Evolutionary conservation across 441 rosid species (phyloP).

Genomic region (Bruguiera hainesii): DNA sequence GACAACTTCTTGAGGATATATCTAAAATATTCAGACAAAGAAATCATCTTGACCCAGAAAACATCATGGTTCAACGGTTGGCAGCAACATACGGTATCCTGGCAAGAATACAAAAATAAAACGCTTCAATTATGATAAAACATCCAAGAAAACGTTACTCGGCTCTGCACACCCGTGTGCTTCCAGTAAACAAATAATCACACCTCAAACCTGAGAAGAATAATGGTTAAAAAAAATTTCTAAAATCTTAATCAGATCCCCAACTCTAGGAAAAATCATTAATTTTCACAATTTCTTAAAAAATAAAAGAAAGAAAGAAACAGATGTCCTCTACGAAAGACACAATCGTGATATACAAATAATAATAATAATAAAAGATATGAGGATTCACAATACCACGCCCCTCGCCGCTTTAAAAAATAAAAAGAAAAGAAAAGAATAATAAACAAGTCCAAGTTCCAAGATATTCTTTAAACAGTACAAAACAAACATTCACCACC

Average conservation of each 20-base stretch:
- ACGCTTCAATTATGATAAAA: slow-evolving; percentile 1
- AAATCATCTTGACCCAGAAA: not conserved
- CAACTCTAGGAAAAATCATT: not conserved
- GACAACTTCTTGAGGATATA: not conserved
- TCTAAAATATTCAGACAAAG: not conserved
- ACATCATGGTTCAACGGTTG: not conserved
- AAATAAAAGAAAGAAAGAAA: too few relatives aligned
- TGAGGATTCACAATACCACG: too few relatives aligned
- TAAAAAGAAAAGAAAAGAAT: too few relatives aligned
- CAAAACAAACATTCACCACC: too few relatives aligned
- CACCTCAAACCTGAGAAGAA: not conserved
- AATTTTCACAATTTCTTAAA: too few relatives aligned
- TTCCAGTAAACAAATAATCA: slow-evolving; percentile 5
- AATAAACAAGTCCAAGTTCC: too few relatives aligned
- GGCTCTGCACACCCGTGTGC: not conserved
- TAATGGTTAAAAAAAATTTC: not conserved
- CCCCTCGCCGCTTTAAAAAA: too few relatives aligned
- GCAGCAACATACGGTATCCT: not conserved
- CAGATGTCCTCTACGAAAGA: too few relatives aligned
- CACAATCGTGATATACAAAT: too few relatives aligned
- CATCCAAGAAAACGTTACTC: not conserved
- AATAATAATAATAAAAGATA: too few relatives aligned
- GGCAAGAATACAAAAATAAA: slow-evolving; percentile 5
- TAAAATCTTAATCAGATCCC: slow-evolving; percentile 8
- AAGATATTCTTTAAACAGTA: too few relatives aligned